phyloP scores from a whole-genome alignment of 1,284 basidiomycete species.

The Boletellus deceptivus region DNA sequence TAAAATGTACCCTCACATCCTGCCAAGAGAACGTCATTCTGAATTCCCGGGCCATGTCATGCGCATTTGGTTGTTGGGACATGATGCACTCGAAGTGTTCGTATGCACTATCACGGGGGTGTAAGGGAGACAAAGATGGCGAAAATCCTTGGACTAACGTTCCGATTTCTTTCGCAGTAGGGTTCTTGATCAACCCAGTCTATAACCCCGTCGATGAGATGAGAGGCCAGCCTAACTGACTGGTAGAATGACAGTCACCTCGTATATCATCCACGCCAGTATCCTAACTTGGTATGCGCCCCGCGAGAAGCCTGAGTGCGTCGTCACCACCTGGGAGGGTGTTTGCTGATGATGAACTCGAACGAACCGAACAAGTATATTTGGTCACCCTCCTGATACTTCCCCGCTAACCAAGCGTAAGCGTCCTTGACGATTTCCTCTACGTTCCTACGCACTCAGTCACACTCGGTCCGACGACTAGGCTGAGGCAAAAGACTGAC shows the following conservation, averaged over 20 bases:
- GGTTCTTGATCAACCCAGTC: slow-evolving; percentile 34
- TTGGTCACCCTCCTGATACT: slow-evolving; percentile 36
- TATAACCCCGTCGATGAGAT: slow-evolving; percentile 5
- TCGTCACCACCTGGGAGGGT: background rate
- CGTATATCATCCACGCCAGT: slow-evolving; percentile 32
- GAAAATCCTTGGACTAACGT: slow-evolving; percentile 4
- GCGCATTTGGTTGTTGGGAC: slow-evolving; percentile 5
- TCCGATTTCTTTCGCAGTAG: slow-evolving; percentile 19
- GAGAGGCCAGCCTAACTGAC: background rate
- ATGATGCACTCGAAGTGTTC: slow-evolving; percentile 21
- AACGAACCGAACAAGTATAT: slow-evolving; percentile 39
- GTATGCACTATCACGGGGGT: slow-evolving; percentile 7
- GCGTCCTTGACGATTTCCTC: slow-evolving; percentile 35
- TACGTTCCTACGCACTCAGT: slow-evolving; percentile 30
- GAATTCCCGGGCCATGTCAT: slow-evolving; percentile 20
- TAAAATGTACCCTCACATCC: slow-evolving; percentile 27
- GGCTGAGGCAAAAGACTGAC: background rate
- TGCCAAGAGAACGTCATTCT: slow-evolving; percentile 20
- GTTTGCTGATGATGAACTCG: background rate
- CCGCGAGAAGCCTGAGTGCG: slow-evolving; percentile 31
- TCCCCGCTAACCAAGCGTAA: slow-evolving; percentile 40
- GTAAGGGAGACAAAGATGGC: background rate
- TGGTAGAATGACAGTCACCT: slow-evolving; percentile 12
- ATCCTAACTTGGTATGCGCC: slow-evolving; percentile 37
- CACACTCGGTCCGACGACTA: background rate